Conservation (phyloP, 2,329 filamentous ascomycete species). For the Pyrenochaeta sp. region DNA sequence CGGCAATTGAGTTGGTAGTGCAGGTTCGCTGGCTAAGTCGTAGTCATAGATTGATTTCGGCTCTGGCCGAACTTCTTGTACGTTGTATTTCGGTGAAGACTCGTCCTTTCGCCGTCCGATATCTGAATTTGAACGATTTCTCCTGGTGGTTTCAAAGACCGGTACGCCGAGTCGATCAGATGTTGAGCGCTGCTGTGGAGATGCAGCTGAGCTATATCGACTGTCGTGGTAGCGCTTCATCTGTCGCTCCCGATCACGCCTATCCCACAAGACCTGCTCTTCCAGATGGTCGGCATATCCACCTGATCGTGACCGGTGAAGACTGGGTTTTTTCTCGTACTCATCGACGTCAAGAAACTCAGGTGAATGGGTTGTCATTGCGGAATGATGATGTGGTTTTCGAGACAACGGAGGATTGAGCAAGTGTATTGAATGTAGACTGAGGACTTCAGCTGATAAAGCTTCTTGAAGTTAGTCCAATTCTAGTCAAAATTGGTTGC, state of each 20-base stretch:
- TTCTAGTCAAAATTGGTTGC: background rate
- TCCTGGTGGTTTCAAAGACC: slow-evolving; percentile 20
- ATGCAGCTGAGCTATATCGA: slow-evolving; percentile 2
- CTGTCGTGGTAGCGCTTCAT: slow-evolving; percentile 34
- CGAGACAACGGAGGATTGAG: background rate
- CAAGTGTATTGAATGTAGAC: background rate
- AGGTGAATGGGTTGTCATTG: slow-evolving; percentile 18
- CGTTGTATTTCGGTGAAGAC: slow-evolving; percentile 15
- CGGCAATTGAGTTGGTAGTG: slow-evolving; percentile 14
- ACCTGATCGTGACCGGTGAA: slow-evolving; percentile 33
- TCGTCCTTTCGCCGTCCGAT: slow-evolving; percentile 10
- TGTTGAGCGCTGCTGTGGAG: slow-evolving; percentile 9
- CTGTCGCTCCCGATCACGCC: slow-evolving; percentile 26
- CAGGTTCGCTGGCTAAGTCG: slow-evolving; percentile 15
- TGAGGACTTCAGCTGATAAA: background rate
- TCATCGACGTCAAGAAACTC: slow-evolving; percentile 23
- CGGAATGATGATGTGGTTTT: background rate
- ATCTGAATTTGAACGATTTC: slow-evolving; percentile 17
- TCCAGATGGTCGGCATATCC: slow-evolving; percentile 35
- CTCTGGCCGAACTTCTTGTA: slow-evolving; percentile 26
- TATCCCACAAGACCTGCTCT: slow-evolving; percentile 26
- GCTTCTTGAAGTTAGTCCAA: background rate
- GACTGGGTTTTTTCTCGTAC: slow-evolving; percentile 4
- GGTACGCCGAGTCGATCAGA: slow-evolving; percentile 35
- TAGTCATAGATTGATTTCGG: slow-evolving; percentile 11